These are phyloP conservation scores for Lentinula guzmanii DNA, from an alignment of 768 basidiomycete genomes.

Conservation along the genomic window DNA sequence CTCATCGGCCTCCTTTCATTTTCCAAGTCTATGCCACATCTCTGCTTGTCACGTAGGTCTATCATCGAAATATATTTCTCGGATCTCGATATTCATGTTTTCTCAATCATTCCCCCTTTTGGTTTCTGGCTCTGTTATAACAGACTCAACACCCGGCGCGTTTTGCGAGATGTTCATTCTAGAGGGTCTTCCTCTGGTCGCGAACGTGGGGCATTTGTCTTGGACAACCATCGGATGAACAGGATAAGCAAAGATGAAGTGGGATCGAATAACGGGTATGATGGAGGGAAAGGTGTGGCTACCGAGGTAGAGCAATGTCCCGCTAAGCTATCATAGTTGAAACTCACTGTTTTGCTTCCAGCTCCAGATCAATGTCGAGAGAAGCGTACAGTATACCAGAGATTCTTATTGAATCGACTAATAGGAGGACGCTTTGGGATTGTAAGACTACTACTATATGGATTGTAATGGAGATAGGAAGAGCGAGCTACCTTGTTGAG, in stretches of 20 bases:
- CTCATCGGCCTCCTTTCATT: background rate
- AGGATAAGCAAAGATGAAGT: background rate
- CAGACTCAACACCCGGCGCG: slow-evolving; percentile 4
- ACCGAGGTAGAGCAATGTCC: background rate
- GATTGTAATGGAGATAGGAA: no score
- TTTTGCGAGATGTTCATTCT: background rate
- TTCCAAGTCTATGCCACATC: slow-evolving; percentile 4
- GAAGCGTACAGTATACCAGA: slow-evolving; percentile 8
- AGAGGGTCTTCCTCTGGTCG: background rate
- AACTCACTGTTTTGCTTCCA: background rate
- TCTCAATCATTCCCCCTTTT: background rate
- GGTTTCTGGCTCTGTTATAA: background rate
- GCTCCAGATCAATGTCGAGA: slow-evolving; percentile 7
- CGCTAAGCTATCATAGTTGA: background rate
- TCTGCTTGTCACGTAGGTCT: slow-evolving; percentile 3
- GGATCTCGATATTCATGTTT: background rate
- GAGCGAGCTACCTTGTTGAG: no score
- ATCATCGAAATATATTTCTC: background rate
- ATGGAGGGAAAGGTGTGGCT: background rate
- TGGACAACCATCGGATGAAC: background rate
- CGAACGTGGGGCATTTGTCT: background rate
- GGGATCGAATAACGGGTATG: background rate
- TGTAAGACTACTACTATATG: no score
- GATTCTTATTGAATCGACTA: slow-evolving; percentile 1
- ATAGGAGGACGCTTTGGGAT: no score